Percentiles rank a stretch among this genome's conserved stretches.
Evolutionary conservation across 1,139 yeast genomes (phyloP).

Genomic region (Candida sp.): DNA sequence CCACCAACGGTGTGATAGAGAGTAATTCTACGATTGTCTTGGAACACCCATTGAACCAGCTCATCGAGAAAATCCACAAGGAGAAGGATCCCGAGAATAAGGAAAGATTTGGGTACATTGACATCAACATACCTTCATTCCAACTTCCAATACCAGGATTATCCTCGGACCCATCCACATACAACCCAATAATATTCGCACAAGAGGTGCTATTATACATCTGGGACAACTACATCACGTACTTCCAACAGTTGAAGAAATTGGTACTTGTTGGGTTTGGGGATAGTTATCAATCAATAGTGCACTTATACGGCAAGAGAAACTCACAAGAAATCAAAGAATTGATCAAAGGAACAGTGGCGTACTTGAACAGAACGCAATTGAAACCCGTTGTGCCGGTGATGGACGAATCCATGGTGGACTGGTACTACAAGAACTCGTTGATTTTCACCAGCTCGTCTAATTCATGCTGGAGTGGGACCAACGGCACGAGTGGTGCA

Average conservation of each 20-base stretch:
- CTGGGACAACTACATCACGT: conserved; percentile 91
- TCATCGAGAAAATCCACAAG: conserved; percentile 36
- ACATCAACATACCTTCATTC: conserved; percentile 73
- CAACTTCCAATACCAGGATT: conserved; percentile 34
- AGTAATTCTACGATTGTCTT: conserved; percentile 70
- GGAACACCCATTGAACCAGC: conserved; percentile 45
- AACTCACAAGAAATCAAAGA: conserved; percentile 56
- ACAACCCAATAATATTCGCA: conserved; percentile 67
- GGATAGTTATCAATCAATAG: conserved; percentile 86
- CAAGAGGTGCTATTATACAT: conserved; percentile 80
- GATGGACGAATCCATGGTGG: conserved; percentile 86
- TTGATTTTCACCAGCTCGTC: conserved; percentile 76
- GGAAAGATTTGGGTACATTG: conserved; percentile 78
- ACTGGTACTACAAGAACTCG: conserved; percentile 92
- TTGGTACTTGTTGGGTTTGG: conserved; percentile 89
- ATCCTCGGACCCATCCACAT: conserved; percentile 32
- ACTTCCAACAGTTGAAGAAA: conserved; percentile 67
- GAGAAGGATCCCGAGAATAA: conserved; percentile 52
- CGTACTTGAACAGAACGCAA: conserved; percentile 67
- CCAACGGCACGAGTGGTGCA: conserved; percentile 23
- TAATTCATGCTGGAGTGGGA: conserved; percentile 80
- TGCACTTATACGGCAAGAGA: conserved; percentile 87
- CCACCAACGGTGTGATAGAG: conserved; percentile 78
- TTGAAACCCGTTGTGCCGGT: conserved; percentile 82
- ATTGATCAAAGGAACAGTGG: conserved; percentile 74